Base-by-base conservation (phyloP, 1,139 yeast species). In the Candida tetrigidarum region DNA sequence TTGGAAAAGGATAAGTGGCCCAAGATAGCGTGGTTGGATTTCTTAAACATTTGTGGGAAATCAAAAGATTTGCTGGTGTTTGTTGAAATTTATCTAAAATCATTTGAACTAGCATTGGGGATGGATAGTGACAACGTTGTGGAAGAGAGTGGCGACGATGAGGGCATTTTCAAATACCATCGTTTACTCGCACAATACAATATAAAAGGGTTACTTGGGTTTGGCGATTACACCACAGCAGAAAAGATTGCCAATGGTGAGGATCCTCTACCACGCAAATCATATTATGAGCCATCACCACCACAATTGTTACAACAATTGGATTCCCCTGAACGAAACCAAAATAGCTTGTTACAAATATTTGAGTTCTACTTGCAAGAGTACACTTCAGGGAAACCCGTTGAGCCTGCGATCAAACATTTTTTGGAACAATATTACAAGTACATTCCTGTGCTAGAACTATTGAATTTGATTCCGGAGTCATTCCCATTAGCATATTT, bases 1-100 rank as follows among this genome's bases (percentile, higher is more conserved):
- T 57, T 72, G 38, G 45, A 50, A 1, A 66, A 64, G 18, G 52
- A 61, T 3, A 51, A 53, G 14, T 69, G 76, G 76, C 75, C 75
- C 9, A 69, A 70, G 44, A 54, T 64, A 2, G 52, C 68, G 12
- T 74, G 78, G 78, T 50, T 64, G 3, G 72, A 68, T 37, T 74
- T 63, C 49, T 45, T 74, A 22, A 56, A 52, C 10, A 44, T 66
- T 3, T 56, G 62, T 28, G 52, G 57, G 39, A 55, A 54, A 16
- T 51, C 62, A 19, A 61, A 68, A 37, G 74, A 67, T 18, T 62
- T 70, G 37, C 55, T 51, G 26, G 59, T 58, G 1, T 63, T 67
- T 41, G 55, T 68, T 4, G 57, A 52, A 5, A 39, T 63, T 2
- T 74, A 72, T 44, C 49, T 69, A 20, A 74, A 74, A 44, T 54